Conservation (phyloP, 2,329 filamentous ascomycete genomes). For the Emericellopsis cladophorae region DNA sequence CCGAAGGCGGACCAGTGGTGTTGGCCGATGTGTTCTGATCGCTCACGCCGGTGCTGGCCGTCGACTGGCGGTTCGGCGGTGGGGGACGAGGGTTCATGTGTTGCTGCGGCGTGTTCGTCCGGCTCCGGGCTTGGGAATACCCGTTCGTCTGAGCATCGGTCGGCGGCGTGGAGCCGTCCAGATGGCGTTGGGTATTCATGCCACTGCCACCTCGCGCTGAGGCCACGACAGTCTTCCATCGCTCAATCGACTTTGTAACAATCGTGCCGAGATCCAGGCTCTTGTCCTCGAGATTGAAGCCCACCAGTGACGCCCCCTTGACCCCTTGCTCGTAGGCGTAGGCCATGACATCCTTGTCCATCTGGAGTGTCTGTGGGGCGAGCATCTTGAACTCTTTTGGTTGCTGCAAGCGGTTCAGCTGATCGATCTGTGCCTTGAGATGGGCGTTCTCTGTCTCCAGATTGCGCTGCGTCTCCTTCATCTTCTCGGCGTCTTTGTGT, state of each 20-base stretch:
- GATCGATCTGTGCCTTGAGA: conserved; percentile 45
- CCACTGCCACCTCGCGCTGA: conserved; percentile 31
- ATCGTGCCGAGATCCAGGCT: conserved; percentile 37
- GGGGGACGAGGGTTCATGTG: conserved; percentile 8
- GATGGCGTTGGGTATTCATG: conserved; percentile 34
- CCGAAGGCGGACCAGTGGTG: conserved; percentile 22
- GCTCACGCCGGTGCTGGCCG: conserved; percentile 21
- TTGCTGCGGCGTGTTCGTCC: conserved; percentile 11
- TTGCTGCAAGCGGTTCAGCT: conserved; percentile 45
- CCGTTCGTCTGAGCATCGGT: conserved; percentile 5
- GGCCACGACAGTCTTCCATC: conserved; percentile 50
- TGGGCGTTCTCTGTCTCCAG: conserved; percentile 44
- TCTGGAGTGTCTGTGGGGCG: conserved; percentile 36
- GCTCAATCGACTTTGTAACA: conserved; percentile 41
- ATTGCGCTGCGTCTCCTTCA: conserved; percentile 35
- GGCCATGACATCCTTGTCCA: conserved; percentile 34
- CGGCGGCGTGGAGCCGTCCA: conserved; percentile 20
- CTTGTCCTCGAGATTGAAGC: conserved; percentile 35
- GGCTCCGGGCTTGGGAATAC: conserved; percentile 7
- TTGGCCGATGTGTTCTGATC: conserved; percentile 19
- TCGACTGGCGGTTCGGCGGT: conserved; percentile 15
- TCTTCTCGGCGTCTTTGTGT: conserved; percentile 38
- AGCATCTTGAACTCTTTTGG: conserved; percentile 44
- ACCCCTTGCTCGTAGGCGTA: conserved; percentile 32
- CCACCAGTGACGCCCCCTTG: conserved; percentile 25